Evolutionary conservation across 192 early-diverging fungal genomes (phyloP).

Genomic region (Coemansia sp.): DNA sequence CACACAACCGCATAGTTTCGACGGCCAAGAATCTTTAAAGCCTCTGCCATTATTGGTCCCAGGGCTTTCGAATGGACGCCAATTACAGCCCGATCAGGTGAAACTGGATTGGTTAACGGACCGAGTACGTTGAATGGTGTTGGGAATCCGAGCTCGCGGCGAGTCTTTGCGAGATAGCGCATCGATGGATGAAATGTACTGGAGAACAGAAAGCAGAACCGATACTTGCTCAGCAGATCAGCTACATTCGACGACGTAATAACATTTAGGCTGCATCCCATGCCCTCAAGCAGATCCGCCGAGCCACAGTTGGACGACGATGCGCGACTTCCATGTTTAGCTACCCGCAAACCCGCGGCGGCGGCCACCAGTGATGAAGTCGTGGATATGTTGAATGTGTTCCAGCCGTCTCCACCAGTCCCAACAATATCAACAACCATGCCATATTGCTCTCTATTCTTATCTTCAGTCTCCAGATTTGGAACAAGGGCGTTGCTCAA

Average conservation of each 20-base stretch:
- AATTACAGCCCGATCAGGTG: constrained; percentile 77
- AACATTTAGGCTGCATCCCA: constrained; percentile 71
- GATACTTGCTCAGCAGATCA: constrained; percentile 58
- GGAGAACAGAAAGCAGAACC: constrained; percentile 92
- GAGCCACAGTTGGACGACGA: constrained; percentile 90
- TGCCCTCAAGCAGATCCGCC: constrained; percentile 87
- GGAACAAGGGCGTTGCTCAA: constrained; percentile 65
- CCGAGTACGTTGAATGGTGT: constrained; percentile 95
- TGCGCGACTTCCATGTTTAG: constrained; percentile 95
- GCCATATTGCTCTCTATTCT: constrained; percentile 40
- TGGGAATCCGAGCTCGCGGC: constrained; percentile 87
- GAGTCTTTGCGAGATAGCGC: constrained; percentile 68
- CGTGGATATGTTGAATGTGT: constrained; percentile 97
- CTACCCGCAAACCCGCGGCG: constrained; percentile 83
- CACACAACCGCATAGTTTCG: constrained; percentile 87
- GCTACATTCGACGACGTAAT: constrained; percentile 68
- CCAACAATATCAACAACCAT: constrained; percentile 88
- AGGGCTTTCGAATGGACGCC: constrained; percentile 84
- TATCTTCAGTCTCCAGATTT: constrained; percentile 48
- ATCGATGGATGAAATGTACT: constrained; percentile 90
- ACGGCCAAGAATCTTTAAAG: constrained; percentile 75
- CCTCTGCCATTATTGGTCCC: constrained; percentile 80
- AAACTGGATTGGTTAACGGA: constrained; percentile 86
- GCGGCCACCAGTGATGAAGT: constrained; percentile 89
- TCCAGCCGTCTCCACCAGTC: constrained; percentile 97